These are phyloP conservation scores for Sugiyamaella floridensis DNA, from an alignment of 805 yeast genomes.

Conservation along the genomic window DNA sequence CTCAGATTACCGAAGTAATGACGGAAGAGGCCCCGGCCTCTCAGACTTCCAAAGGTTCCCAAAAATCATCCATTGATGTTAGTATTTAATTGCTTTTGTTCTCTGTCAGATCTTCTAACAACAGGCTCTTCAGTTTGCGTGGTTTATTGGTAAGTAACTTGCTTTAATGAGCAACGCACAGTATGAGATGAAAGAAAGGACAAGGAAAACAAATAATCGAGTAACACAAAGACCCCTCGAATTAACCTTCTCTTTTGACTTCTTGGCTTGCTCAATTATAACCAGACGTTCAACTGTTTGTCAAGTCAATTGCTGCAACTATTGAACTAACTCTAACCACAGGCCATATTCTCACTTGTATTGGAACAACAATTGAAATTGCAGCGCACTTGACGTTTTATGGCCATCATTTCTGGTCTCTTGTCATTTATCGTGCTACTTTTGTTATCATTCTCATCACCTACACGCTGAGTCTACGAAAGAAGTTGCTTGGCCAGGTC, in stretches of 20 bases:
- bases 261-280: no score
- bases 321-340: background rate
- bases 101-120: background rate
- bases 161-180: no score
- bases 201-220: no score
- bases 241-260: no score
- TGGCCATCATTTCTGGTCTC: slow-evolving; percentile 20
- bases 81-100: background rate
- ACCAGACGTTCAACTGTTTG: no score
- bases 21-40: no score
- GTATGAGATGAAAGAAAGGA: background rate
- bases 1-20: background rate
- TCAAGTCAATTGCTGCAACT: background rate
- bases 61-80: no score
- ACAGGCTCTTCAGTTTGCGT: slow-evolving; percentile 7
- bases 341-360: slow-evolving; percentile 14
- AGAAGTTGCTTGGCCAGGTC: slow-evolving; percentile 48
- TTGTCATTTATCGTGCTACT: slow-evolving; percentile 22
- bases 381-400: slow-evolving; percentile 21
- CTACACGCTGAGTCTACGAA: slow-evolving; percentile 21
- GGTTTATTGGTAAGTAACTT: slow-evolving; percentile 7
- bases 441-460: slow-evolving; percentile 20
- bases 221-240: no score
- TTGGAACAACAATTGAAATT: slow-evolving; percentile 11
- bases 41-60: no score